Base-by-base conservation (phyloP, 1,284 basidiomycete genomes). In the Xerocomus amazonicus region DNA sequence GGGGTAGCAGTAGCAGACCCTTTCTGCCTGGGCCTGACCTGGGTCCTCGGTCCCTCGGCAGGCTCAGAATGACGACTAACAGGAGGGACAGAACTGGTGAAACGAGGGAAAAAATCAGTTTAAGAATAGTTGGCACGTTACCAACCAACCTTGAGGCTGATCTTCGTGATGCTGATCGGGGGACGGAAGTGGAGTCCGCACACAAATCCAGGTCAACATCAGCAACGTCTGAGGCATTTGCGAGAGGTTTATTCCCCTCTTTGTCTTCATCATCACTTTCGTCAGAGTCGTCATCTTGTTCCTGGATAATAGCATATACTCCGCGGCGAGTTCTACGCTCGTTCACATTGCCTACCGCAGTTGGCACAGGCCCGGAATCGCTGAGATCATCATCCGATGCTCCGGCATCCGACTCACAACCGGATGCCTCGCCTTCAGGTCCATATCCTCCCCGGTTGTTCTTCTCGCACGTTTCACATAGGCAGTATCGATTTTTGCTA, bases 381-480 rank as follows among this genome's bases (percentile, higher is more conserved):
- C 71, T 70, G 41, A 63, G 61, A 54, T 76, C 76, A 44, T 69
- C 68, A 46, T 74, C 74, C 9, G 73, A 72, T 32, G 66, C 75
- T 56, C 73, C 76, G 41, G 72, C 70, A 26, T 74, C 73, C 40
- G 69, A 71, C 55, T 72, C 73, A 33, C 69, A 70, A 47, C 75
- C 76, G 29, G 76, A 68, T 10, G 66, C 65, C 45, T 77, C 79
- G 39, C 79, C 75, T 49, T 82, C 77, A 47, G 78, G 82, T 12
- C 79, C 78, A 62, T 90, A 92, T 31, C 87, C 90, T 27, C 92
- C 92, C 39, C 76, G 72, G 9, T 81, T 81, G 35, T 74, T 80
- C 69, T 77, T 79, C 71, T 95, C 92, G 72, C 92, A 96, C 2
- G 89, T 93, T 67, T 89, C 85, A 64, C 92, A 96, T 38, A 96